A percentile compares a stretch with the other conserved stretches of the same genome.
These are phyloP conservation scores for Monosporascus cannonballus DNA, from an alignment of 2,329 filamentous ascomycete genomes.

Conservation along the genomic window DNA sequence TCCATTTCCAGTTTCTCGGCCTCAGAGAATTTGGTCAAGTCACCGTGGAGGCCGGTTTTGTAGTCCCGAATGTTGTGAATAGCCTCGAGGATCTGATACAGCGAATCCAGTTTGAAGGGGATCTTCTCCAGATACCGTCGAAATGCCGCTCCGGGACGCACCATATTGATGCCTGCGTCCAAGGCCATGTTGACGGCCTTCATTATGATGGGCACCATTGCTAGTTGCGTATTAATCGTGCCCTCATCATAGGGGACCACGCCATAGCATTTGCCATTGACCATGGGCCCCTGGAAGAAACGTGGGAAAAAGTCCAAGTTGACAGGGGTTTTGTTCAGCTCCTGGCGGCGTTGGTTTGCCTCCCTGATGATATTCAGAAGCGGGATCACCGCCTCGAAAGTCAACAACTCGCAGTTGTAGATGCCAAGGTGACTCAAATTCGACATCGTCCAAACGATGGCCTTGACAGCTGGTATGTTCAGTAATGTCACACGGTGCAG, in stretches of 20 bases:
- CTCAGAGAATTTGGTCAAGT: neutral
- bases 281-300: slow-evolving; percentile 6
- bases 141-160: slow-evolving; percentile 19
- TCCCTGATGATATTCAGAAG: slow-evolving; percentile 13
- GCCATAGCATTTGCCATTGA: slow-evolving; percentile 13
- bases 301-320: slow-evolving; percentile 15
- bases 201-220: slow-evolving; percentile 9
- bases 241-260: slow-evolving; percentile 14
- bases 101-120: slow-evolving; percentile 12
- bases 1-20: neutral
- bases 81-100: slow-evolving; percentile 13
- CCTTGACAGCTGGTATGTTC: slow-evolving; percentile 10
- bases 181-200: slow-evolving; percentile 8
- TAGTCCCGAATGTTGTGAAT: slow-evolving; percentile 11
- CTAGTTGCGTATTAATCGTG: slow-evolving; percentile 9
- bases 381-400: slow-evolving; percentile 13
- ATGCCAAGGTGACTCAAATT: slow-evolving; percentile 18
- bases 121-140: slow-evolving; percentile 20
- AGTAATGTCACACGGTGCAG: slow-evolving; percentile 20
- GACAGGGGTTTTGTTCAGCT: slow-evolving; percentile 12
- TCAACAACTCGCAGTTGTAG: slow-evolving; percentile 24
- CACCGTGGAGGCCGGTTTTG: neutral
- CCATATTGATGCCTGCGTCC: slow-evolving; percentile 13
- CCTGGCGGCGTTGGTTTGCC: slow-evolving; percentile 8
- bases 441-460: slow-evolving; percentile 12